Percentiles rank a stretch among this genome's conserved stretches.
These are phyloP conservation scores for Fomitopsis palustris DNA, from an alignment of 1,284 basidiomycete species.

Conservation along the genomic window DNA sequence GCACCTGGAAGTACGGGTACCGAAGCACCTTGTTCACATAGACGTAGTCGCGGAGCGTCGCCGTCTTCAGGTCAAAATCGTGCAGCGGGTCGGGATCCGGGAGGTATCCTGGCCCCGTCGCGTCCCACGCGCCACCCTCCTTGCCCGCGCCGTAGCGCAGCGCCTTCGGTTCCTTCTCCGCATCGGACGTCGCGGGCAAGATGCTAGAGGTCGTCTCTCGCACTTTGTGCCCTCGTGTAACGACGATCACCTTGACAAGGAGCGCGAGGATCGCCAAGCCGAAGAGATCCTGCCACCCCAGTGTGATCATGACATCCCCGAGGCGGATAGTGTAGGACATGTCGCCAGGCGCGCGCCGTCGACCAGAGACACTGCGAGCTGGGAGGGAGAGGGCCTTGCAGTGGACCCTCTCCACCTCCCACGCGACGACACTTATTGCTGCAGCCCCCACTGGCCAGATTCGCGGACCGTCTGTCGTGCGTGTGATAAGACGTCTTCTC, in stretches of 20 bases:
- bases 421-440: neutral
- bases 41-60: constrained; percentile 32
- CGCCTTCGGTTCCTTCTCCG: constrained; percentile 5
- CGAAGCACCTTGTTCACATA: constrained; percentile 35
- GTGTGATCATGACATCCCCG: neutral
- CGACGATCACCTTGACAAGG: neutral
- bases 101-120: constrained; percentile 8
- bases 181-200: neutral
- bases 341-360: neutral
- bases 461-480: neutral
- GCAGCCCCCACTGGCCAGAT: no score
- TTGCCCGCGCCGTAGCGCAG: constrained; percentile 4
- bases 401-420: neutral
- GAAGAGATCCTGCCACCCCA: neutral
- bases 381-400: neutral
- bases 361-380: neutral
- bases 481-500: neutral
- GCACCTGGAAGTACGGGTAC: constrained; percentile 34
- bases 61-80: constrained; percentile 26
- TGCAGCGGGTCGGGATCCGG: constrained; percentile 30
- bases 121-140: constrained; percentile 6
- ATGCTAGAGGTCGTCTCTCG: neutral
- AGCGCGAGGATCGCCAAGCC: neutral
- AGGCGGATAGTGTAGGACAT: neutral
- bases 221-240: neutral